phyloP scores from a whole-genome alignment of 345 rosid species.

The Psidium friedrichsthalianum region DNA sequence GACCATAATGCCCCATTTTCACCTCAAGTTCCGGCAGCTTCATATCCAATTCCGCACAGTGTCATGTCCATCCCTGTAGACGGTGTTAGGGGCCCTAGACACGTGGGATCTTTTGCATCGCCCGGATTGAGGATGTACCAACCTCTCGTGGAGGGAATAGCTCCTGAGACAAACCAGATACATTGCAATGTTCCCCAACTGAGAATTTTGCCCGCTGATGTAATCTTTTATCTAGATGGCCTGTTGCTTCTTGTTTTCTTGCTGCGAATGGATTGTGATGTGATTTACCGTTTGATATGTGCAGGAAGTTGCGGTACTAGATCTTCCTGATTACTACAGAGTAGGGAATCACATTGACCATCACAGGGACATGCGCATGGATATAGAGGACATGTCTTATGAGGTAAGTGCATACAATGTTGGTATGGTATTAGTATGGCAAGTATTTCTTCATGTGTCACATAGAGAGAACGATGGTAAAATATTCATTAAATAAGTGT shows the following conservation, averaged over 20 bases:
- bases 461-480: neutral
- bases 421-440: neutral
- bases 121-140: slow-evolving; percentile 38
- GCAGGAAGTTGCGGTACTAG: slow-evolving; percentile 64
- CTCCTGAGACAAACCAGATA: slow-evolving; percentile 27
- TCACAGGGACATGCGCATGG: slow-evolving; percentile 91
- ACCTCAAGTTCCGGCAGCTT: slow-evolving; percentile 41
- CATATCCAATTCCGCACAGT: slow-evolving; percentile 25
- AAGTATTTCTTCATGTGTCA: neutral
- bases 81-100: slow-evolving; percentile 41
- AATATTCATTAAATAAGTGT: neutral
- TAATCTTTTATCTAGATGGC: slow-evolving; percentile 6
- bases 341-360: slow-evolving; percentile 41
- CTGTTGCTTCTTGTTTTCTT: neutral
- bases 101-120: slow-evolving; percentile 33
- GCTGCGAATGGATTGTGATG: neutral
- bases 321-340: slow-evolving; percentile 37
- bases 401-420: slow-evolving; percentile 33
- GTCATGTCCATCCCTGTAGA: slow-evolving; percentile 29
- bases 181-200: slow-evolving; percentile 40
- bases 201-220: slow-evolving; percentile 53
- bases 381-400: slow-evolving; percentile 85
- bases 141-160: slow-evolving; percentile 20
- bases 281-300: slow-evolving; percentile 1
- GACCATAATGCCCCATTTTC: slow-evolving; percentile 32